Evolutionary conservation across 345 rosid genomes (phyloP), one percentile per base, ranked within the genome.

Genomic region (Salix purpurea): DNA sequence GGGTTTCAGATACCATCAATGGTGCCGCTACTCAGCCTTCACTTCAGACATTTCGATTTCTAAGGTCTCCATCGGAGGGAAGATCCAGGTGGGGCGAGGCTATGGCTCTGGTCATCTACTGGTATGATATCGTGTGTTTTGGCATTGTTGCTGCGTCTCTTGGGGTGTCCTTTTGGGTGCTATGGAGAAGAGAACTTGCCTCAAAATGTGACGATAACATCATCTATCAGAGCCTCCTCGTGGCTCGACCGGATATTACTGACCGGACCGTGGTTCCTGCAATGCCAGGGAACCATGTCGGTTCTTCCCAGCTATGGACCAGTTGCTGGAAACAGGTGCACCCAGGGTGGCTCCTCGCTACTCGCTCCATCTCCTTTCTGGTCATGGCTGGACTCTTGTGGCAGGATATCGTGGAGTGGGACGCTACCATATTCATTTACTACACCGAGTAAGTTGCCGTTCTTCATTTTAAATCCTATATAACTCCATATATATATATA

Each of bases 91-190:
- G 54, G 54, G 9, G 9, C 30, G 16, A 16, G 13, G 13, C 13
- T 28, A 91, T 94, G 97, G 94, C 85, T 13, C 83, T 88, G 39
- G 72, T 82, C 0, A 75, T 94, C 4, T 81, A 79, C 42, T 94
- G 97, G 98, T 92, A 90, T 70, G 93, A 91, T 79, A 89, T 89
- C 78, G 72, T 91, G 21, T 93, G 96, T 77, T 90, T 93, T 56
- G 96, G 91, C 76, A 86, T 93, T 76, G 91, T 93, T 28, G 91
- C 39, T 10, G 92, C 75, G 13, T 74, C 98, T 44, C 80, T 88
- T 12, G 23, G 81, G 16, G 87, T 82, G 37, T 86, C 98, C 71
- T 66, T 87, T 48, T 88, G 94, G 94, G 78, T 87, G 46, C 78
- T 91, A 1, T 87, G 84, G 88, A 81, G 84, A 73, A 88, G 82